Conservation (phyloP, 2,329 filamentous ascomycete species). For the Ophiostoma ulmi region DNA sequence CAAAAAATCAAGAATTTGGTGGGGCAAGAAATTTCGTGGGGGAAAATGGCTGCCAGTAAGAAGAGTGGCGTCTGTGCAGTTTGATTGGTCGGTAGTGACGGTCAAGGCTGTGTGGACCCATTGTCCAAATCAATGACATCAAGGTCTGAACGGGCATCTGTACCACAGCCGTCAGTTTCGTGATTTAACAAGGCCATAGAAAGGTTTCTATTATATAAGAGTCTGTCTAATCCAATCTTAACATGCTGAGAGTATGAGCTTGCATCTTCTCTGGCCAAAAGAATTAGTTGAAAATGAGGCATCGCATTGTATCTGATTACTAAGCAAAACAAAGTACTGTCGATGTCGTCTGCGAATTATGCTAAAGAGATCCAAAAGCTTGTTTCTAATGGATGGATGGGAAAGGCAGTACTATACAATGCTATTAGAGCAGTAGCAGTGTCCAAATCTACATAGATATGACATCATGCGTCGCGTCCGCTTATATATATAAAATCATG, state of each 20-base stretch:
- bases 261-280: too few relatives aligned
- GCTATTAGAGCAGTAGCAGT: background rate
- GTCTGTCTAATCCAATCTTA: too few relatives aligned
- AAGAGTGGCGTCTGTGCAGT: background rate
- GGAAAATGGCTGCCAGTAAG: slow-evolving; percentile 11
- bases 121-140: background rate
- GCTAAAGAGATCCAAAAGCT: too few relatives aligned
- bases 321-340: background rate
- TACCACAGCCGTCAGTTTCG: background rate
- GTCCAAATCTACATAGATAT: background rate
- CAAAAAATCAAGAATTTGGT: slow-evolving; percentile 24
- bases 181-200: too few relatives aligned
- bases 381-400: too few relatives aligned
- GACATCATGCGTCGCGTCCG: too few relatives aligned
- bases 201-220: too few relatives aligned
- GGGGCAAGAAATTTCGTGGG: slow-evolving; percentile 27
- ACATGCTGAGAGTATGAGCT: too few relatives aligned
- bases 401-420: too few relatives aligned
- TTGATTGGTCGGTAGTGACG: background rate
- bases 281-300: background rate
- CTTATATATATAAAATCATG: too few relatives aligned
- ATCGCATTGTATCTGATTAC: background rate
- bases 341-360: background rate
- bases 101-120: background rate
- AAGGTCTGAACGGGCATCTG: background rate